These are phyloP conservation scores for Ramaria rubella DNA, from an alignment of 768 basidiomycete genomes.

Conservation along the genomic window DNA sequence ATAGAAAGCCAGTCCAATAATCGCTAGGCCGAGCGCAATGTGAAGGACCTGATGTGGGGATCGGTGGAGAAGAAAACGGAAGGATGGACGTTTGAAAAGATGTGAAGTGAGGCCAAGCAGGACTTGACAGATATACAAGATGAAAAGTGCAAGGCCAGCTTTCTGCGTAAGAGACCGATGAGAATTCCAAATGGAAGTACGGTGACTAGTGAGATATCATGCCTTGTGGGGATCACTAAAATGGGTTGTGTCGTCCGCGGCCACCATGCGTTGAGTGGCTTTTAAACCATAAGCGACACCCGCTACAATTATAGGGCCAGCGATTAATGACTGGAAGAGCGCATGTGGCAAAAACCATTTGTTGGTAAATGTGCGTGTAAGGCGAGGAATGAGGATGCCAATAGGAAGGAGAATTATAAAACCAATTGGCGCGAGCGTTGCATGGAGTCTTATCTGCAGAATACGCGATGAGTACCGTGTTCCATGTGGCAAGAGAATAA, in stretches of 20 bases:
- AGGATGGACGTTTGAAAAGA: slow-evolving; percentile 38
- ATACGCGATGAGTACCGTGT: background rate
- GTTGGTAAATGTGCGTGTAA: slow-evolving; percentile 43
- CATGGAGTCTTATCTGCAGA: slow-evolving; percentile 32
- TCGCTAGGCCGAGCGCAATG: slow-evolving; percentile 45
- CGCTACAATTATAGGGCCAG: slow-evolving; percentile 47
- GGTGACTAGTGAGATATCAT: background rate
- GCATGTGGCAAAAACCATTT: slow-evolving; percentile 47
- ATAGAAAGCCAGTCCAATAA: slow-evolving; percentile 47
- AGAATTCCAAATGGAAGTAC: background rate
- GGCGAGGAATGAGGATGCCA: slow-evolving; percentile 51
- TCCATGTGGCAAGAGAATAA: background rate
- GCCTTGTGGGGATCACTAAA: slow-evolving; percentile 35
- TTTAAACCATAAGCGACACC: slow-evolving; percentile 44
- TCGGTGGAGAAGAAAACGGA: slow-evolving; percentile 34
- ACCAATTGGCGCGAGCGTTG: slow-evolving; percentile 42
- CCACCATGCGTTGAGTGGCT: slow-evolving; percentile 7
- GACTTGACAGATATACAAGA: slow-evolving; percentile 48
- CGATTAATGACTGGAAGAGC: slow-evolving; percentile 42
- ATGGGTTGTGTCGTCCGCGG: slow-evolving; percentile 6
- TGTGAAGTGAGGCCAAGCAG: slow-evolving; percentile 46
- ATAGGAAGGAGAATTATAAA: slow-evolving; percentile 53
- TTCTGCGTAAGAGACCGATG: slow-evolving; percentile 34
- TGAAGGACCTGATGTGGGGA: slow-evolving; percentile 39
- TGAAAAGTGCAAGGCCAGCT: slow-evolving; percentile 45